Conservation (phyloP, 2,329 filamentous ascomycete genomes). For the Cytospora leucostoma region DNA sequence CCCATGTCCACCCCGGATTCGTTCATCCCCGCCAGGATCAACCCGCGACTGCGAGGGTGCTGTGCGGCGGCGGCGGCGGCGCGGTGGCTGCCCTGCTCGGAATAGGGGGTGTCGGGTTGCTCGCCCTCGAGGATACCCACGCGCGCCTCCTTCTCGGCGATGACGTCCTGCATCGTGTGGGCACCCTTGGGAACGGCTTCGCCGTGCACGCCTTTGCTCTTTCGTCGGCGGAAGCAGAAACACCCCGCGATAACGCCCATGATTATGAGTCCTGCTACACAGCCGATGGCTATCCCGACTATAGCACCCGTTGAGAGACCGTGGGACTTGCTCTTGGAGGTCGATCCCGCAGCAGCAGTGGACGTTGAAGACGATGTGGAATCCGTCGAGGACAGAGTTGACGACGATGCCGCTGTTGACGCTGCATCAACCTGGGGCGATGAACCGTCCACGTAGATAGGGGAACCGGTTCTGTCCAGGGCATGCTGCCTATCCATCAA, state of each 20-base stretch:
- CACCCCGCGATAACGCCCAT: constrained; percentile 46
- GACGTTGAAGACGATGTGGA: background rate
- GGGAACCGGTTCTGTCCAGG: background rate
- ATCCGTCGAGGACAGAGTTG: background rate
- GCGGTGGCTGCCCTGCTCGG: constrained; percentile 41
- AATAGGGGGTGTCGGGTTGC: constrained; percentile 47
- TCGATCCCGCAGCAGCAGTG: background rate
- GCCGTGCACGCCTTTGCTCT: background rate
- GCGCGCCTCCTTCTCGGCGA: constrained; percentile 49
- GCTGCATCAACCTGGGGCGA: background rate
- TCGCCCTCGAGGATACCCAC: constrained; percentile 39
- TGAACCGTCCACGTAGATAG: background rate
- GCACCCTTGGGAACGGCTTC: constrained; percentile 15
- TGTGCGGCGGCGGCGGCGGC: constrained; percentile 5
- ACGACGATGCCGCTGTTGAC: background rate
- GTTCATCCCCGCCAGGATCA: constrained; percentile 18
- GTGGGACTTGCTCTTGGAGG: background rate
- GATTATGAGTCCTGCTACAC: constrained; percentile 42
- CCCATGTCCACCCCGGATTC: constrained; percentile 14
- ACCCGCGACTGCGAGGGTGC: constrained; percentile 13
- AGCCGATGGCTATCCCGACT: constrained; percentile 50
- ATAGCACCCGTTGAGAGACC: constrained; percentile 46
- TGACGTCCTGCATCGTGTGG: constrained; percentile 40
- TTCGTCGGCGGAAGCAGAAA: constrained; percentile 41
- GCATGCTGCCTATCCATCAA: background rate